Base-by-base conservation (phyloP, 2,329 filamentous ascomycete genomes). In the Fusarium sp. region DNA sequence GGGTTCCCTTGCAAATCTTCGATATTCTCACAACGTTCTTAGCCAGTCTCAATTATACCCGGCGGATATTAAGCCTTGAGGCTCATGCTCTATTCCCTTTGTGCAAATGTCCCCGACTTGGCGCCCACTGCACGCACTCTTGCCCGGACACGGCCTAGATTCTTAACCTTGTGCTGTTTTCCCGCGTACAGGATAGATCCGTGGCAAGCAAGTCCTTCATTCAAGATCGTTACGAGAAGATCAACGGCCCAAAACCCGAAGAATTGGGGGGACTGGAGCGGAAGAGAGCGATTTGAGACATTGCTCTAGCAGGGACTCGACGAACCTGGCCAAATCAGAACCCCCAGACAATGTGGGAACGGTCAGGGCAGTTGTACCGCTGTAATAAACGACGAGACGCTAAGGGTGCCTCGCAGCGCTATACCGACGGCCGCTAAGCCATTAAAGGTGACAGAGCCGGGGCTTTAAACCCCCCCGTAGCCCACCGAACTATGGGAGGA, bases 31-130 rank as follows among this genome's bases (percentile, higher is more conserved):
- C 68, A 67, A 56, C 45, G 17, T 40, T 67, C 63, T 63, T 53
- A 60, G 58, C 62, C 61, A 50, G 62, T 54, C 48, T 55, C 32
- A 45, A 36, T 63, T 63, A 63, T 63, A 63, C 30, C 60, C 58
- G 58, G 51, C 51, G 51, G 60, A 24, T 46, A 56, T 39, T 63
- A 56, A 38, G 32, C 44, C 39, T 51, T 65, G 49, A 68, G 59
- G 64, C 64, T 36, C 34, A 36, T 36, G 34, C 17, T 68, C 65
- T 65, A 62, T 68, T 68, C 65, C 65, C 52, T 68, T 68, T 68
- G 44, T 43, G 65, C 52, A 65, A 62, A 65, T 50, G 52, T 60
- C 65, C 61, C 65, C 59, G 65, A 72, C 65, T 67, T 69, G 65
- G 69, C 65, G 45, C 54, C 62, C 47, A 46, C 60, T 69, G 52